phyloP scores from a whole-genome alignment of 768 basidiomycete genomes.

The Melanogaster broomeanus region DNA sequence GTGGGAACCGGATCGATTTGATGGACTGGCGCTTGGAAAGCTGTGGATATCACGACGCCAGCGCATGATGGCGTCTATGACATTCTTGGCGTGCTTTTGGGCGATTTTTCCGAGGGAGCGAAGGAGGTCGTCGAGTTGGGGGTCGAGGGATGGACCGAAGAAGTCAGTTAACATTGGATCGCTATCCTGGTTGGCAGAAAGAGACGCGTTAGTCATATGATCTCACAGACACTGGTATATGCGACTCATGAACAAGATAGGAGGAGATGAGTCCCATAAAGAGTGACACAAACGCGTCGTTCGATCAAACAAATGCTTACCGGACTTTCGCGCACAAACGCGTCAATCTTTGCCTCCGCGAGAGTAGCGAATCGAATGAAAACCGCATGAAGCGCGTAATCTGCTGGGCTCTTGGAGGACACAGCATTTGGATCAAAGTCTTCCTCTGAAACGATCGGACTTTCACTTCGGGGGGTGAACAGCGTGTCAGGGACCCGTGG shows the following conservation, averaged over 20 bases:
- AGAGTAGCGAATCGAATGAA: conserved; percentile 84
- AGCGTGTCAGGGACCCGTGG: conserved; percentile 73
- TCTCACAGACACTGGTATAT: background rate
- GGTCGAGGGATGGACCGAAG: conserved; percentile 74
- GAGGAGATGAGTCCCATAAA: background rate
- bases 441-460: conserved; percentile 53
- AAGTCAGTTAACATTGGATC: conserved; percentile 66
- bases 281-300: too few relatives aligned
- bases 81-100: conserved; percentile 79
- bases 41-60: conserved; percentile 84
- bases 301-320: conserved; percentile 44
- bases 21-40: conserved; percentile 36
- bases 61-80: conserved; percentile 83
- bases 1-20: conserved; percentile 29
- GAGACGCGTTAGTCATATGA: background rate
- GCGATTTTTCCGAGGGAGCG: conserved; percentile 84
- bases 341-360: conserved; percentile 79
- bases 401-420: conserved; percentile 81
- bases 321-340: conserved; percentile 65
- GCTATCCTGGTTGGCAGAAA: conserved; percentile 49
- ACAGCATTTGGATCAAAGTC: conserved; percentile 64
- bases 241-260: background rate
- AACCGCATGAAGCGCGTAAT: conserved; percentile 85
- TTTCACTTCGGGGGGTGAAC: conserved; percentile 51
- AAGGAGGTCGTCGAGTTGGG: conserved; percentile 83